Conservation (phyloP, 805 yeast species). For the Hanseniaspora opuntiae region DNA sequence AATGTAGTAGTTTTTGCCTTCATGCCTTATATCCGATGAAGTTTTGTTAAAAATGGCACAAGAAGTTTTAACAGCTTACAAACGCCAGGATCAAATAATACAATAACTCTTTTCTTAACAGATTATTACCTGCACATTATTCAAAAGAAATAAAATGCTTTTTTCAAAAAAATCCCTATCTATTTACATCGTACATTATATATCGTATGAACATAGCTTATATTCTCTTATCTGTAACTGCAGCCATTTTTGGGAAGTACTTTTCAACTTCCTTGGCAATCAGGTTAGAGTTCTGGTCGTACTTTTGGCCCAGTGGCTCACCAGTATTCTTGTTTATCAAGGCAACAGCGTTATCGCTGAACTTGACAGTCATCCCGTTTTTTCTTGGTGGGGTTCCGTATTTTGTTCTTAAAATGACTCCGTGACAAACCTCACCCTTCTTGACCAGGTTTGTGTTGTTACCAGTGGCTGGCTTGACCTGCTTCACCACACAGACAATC, state of each 20-base stretch:
- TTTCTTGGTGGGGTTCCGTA: slow-evolving; percentile 56
- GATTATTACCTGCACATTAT: too few relatives aligned
- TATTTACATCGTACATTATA: background rate
- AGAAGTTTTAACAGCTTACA: too few relatives aligned
- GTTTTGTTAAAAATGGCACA: too few relatives aligned
- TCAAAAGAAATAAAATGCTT: too few relatives aligned
- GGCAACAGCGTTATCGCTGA: slow-evolving; percentile 96
- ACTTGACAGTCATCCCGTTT: slow-evolving; percentile 75
- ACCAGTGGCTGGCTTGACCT: slow-evolving; percentile 65
- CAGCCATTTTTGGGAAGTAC: slow-evolving; percentile 9
- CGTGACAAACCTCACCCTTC: slow-evolving; percentile 91
- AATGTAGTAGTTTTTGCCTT: too few relatives aligned
- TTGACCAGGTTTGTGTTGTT: slow-evolving; percentile 68
- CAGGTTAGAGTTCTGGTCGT: slow-evolving; percentile 25
- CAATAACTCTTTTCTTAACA: too few relatives aligned
- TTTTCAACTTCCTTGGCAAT: slow-evolving; percentile 10
- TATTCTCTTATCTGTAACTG: slow-evolving; percentile 6
- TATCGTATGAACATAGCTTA: background rate
- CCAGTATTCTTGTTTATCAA: slow-evolving; percentile 73
- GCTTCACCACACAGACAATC: slow-evolving; percentile 85
- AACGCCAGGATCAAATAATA: too few relatives aligned
- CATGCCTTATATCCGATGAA: too few relatives aligned
- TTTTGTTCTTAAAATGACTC: slow-evolving; percentile 86
- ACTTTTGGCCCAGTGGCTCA: slow-evolving; percentile 91
- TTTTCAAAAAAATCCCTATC: background rate